phyloP scores from a whole-genome alignment of 768 basidiomycete species.

The Pleurotus cornucopiae region DNA sequence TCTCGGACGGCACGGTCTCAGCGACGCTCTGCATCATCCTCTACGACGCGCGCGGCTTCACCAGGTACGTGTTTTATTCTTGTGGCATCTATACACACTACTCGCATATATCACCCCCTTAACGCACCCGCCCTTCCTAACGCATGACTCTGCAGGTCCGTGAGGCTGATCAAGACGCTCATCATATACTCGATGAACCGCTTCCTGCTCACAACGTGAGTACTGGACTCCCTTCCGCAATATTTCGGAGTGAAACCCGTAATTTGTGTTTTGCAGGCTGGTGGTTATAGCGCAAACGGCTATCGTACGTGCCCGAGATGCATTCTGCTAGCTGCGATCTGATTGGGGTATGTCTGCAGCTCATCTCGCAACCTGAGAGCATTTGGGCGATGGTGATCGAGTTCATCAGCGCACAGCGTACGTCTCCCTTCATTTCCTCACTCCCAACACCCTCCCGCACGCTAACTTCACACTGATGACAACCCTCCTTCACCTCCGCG shows the following conservation, averaged over 20 bases:
- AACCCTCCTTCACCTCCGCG: too few species aligned
- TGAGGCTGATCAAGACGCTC: neutral
- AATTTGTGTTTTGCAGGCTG: neutral
- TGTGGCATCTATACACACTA: too few species aligned
- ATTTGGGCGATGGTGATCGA: slow-evolving; percentile 2
- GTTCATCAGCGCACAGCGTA: neutral
- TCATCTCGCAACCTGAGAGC: neutral
- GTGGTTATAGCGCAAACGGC: neutral
- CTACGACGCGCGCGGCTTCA: neutral
- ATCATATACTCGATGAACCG: slow-evolving; percentile 1
- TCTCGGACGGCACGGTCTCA: neutral
- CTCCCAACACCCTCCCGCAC: too few species aligned
- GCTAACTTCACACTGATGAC: too few species aligned
- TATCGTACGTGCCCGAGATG: neutral
- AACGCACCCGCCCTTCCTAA: too few species aligned
- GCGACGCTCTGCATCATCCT: neutral
- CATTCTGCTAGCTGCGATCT: too few species aligned
- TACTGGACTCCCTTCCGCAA: neutral
- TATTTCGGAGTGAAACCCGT: neutral
- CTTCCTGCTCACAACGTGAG: neutral
- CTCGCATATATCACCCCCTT: too few species aligned
- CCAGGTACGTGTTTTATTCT: too few species aligned
- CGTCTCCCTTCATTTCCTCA: neutral
- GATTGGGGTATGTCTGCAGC: neutral
- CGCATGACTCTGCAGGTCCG: neutral